Base-by-base conservation (phyloP, 768 basidiomycete genomes). In the Mrakia frigida region DNA sequence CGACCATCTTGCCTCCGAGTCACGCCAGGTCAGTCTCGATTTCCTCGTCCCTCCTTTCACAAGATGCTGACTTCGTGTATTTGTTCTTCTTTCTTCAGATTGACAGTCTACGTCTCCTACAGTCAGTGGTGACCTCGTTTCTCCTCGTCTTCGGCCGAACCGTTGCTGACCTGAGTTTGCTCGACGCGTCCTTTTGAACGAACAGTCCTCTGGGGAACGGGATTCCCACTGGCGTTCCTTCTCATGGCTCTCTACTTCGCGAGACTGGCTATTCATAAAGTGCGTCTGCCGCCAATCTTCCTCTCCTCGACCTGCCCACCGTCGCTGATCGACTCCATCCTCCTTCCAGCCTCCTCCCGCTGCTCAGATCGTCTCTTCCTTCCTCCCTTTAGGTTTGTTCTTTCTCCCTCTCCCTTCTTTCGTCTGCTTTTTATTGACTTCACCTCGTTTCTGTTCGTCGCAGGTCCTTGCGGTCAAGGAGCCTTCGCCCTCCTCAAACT, bases 351-450 rank as follows among this genome's bases (percentile, higher is more conserved):
- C 65, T 39, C 65, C 79, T 0, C 73, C 78, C 6, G 87, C 86
- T 33, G 80, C 80, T 4, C 82, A 82, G 21, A 85, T 90, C 69
- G 82, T 90, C 75, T 88, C 89, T 7, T 85, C 87, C 6, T 92
- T 92, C 82, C 85, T 92, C n/a, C 90, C 91, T 0, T 82, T 92
- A 2, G 92, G 92, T 56, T 1, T 18, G 46, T 14, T 50, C 46
- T 50, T 6, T 14, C 14, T 14, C 16, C 6, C 6, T n/a, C 25
- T 28, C 25, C 18, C 56, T 14, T 10, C 23, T 28, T 11, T 25
- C 25, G n/a, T 25, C 7, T 9, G 7, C 43, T 9, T 4, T 10
- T 14, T 10, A 56, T 18, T 53, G 52, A 21, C 21, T 16, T 25
- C 2, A n/a, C 13, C 28, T 10, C 1, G 0, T 6, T 25, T 56